Evolutionary conservation across 176 grass and related monocot species (phyloP).

Genomic region (Hsuehochloa calcarea): DNA sequence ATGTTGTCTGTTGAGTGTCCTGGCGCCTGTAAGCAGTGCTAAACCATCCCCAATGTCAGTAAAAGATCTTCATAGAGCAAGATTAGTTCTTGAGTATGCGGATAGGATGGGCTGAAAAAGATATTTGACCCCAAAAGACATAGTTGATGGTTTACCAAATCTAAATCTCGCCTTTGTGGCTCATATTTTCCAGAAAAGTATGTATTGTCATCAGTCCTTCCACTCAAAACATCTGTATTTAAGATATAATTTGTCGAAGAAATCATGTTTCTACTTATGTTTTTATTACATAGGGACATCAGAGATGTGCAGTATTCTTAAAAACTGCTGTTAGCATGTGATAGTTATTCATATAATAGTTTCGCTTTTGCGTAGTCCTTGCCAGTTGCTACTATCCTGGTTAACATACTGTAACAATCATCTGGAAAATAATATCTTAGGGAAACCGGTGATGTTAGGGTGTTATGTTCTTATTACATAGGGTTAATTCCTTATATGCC

Average conservation of each 20-base stretch:
- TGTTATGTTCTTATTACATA: neutral
- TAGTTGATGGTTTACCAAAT: constrained; percentile 93
- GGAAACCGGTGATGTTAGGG: neutral
- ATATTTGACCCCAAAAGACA: constrained; percentile 93
- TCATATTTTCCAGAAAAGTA: constrained; percentile 98
- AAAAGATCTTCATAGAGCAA: constrained; percentile 88
- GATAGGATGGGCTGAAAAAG: constrained; percentile 99
- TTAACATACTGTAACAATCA: neutral
- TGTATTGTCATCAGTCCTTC: neutral
- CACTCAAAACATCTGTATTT: neutral
- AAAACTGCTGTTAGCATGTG: constrained; percentile 6
- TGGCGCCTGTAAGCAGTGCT: constrained; percentile 73
- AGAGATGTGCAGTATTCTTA: neutral
- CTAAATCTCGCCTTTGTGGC: constrained; percentile 98
- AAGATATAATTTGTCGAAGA: neutral
- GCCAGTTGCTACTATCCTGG: neutral
- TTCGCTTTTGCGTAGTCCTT: neutral
- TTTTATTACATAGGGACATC: constrained; percentile 14
- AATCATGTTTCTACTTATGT: neutral
- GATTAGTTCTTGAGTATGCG: constrained; percentile 89
- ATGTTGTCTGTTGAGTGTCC: constrained; percentile 87
- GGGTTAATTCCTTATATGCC: too few species aligned
- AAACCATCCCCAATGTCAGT: constrained; percentile 70
- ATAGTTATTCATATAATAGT: neutral
- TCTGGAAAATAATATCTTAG: neutral